Evolutionary conservation across 2,329 filamentous ascomycete genomes (phyloP), one percentile per base, ranked within the genome.

Genomic region (Harringtonia aguacate): DNA sequence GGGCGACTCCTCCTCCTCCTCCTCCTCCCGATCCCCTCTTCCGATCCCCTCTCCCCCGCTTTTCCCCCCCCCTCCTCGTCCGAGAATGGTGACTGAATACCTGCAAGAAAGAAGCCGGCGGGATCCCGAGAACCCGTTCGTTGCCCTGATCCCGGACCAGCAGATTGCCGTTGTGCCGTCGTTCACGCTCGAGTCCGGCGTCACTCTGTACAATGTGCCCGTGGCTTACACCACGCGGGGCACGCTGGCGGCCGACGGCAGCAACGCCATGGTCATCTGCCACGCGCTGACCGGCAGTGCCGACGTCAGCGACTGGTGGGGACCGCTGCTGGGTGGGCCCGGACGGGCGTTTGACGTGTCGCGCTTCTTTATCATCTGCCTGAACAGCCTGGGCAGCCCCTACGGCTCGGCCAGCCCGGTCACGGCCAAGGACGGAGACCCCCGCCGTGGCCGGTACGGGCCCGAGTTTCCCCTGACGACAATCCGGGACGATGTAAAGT

Each of bases 391-490:
- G 39, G 86, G 86, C 37, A 90, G 84, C 55, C 86, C 86, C 0
- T 94, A 94, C 56, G 86, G 86, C 27, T 86, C 83, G 46, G 85
- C 84, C n/a, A 90, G 86, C 58, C 86, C 86, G 1, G 85, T 90
- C 43, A 98, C 92, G 2, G 81, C 81, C 53, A 94, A 86, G 61
- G 82, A 95, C 57, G 88, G 88, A 14, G 77, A 94, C 54, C 66
- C 74, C 15, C 69, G 69, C 41, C 79, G 85, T 50, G 88, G 78
- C 17, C 76, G 77, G 53, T 98, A 98, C 58, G 92, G 92, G 0
- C 92, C 92, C 1, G 92, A 98, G 58, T 98, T 98, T 54, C 92
- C 92, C 38, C 67, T 98, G 50, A 95, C 92, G 1, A 97, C 92
- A 0, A 86, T 98, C 50, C 75, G 90, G 52, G 92, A 98, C 60